Conservation (phyloP, 805 yeast genomes). For the Pichia eremophila region DNA sequence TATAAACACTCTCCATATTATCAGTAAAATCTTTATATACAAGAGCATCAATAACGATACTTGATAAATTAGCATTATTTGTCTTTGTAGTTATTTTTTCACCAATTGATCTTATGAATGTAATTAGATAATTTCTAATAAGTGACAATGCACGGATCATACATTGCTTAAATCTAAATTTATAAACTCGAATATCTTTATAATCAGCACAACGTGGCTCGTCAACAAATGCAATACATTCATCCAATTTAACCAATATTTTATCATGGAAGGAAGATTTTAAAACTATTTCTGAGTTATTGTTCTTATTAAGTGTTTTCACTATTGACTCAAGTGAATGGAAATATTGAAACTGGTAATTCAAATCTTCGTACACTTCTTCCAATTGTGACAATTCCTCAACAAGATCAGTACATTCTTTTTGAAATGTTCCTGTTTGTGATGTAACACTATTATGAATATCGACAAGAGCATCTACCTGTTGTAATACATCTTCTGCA, state of each 20-base stretch:
- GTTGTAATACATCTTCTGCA: neutral
- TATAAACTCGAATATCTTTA: slow-evolving; percentile 61
- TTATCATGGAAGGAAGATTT: slow-evolving; percentile 43
- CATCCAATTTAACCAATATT: slow-evolving; percentile 51
- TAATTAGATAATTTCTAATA: slow-evolving; percentile 54
- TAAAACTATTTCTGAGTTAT: slow-evolving; percentile 57
- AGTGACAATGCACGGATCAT: slow-evolving; percentile 72
- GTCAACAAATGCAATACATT: slow-evolving; percentile 52
- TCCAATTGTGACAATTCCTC: slow-evolving; percentile 35
- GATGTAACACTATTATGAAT: slow-evolving; percentile 50
- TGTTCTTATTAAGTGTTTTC: slow-evolving; percentile 54
- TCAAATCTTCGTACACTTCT: slow-evolving; percentile 35
- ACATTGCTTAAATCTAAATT: slow-evolving; percentile 70
- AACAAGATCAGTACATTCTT: slow-evolving; percentile 42
- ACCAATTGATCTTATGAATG: slow-evolving; percentile 24
- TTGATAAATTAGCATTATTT: neutral
- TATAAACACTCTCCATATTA: neutral
- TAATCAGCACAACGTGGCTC: slow-evolving; percentile 40
- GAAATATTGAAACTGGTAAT: slow-evolving; percentile 46
- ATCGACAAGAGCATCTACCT: slow-evolving; percentile 31
- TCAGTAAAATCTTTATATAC: neutral
- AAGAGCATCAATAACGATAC: neutral
- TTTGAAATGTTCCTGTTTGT: slow-evolving; percentile 58
- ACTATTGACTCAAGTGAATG: slow-evolving; percentile 66
- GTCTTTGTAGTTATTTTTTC: slow-evolving; percentile 21